phyloP scores from a whole-genome alignment of 306 rosid species.

The Sicyos baderoa region DNA sequence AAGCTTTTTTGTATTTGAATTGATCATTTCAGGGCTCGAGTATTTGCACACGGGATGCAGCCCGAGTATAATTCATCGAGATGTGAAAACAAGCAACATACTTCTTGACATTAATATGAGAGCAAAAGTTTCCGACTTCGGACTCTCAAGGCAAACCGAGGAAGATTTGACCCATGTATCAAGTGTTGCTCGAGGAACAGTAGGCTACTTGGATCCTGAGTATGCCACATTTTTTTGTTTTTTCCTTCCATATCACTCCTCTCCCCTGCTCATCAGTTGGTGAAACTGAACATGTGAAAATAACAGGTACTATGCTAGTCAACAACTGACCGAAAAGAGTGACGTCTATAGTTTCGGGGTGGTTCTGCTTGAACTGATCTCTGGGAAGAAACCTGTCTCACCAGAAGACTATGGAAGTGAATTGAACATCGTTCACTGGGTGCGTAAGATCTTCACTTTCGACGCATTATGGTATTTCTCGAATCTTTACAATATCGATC shows the following conservation, averaged over 20 bases:
- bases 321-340: conserved; percentile 87
- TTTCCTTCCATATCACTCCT: neutral
- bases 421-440: conserved; percentile 95
- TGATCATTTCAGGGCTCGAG: conserved; percentile 61
- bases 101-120: conserved; percentile 91
- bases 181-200: conserved; percentile 86
- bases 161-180: conserved; percentile 93
- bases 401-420: conserved; percentile 78
- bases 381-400: conserved; percentile 80
- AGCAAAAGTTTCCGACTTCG: conserved; percentile 94
- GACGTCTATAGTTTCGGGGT: conserved; percentile 95
- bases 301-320: conserved; percentile 82
- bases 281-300: neutral
- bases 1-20: conserved; percentile 22
- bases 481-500: neutral
- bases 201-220: conserved; percentile 97
- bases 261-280: neutral
- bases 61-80: conserved; percentile 93
- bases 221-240: conserved; percentile 31
- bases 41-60: conserved; percentile 95
- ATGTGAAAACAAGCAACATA: conserved; percentile 89
- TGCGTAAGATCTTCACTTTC: conserved; percentile 26
- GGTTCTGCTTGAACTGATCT: conserved; percentile 78
- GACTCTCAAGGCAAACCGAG: conserved; percentile 83
- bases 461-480: neutral